Percentiles rank a stretch among this genome's conserved stretches.
These are phyloP conservation scores for Tricholoma sp. DNA, from an alignment of 768 basidiomycete species.

Conservation along the genomic window DNA sequence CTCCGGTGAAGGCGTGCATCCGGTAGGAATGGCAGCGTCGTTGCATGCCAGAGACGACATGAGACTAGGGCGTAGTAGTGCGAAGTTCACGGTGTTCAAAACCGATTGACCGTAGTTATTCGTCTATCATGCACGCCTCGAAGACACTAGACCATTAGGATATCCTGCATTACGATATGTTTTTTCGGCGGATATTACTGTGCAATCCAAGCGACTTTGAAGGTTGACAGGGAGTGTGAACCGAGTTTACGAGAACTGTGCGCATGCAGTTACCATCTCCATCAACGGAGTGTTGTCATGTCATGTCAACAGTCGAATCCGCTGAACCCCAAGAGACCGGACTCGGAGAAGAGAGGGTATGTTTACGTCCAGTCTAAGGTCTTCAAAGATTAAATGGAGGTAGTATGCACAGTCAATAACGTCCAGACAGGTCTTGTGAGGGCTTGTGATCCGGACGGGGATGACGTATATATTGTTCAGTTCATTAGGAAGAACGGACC, in stretches of 20 bases:
- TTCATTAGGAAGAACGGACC: background rate
- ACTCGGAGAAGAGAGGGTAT: background rate
- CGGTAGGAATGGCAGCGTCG: background rate
- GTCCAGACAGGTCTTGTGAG: background rate
- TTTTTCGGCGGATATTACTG: slow-evolving; percentile 8
- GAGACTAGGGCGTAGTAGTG: no score
- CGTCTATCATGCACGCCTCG: slow-evolving; percentile 11
- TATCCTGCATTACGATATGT: slow-evolving; percentile 1
- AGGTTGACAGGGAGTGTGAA: slow-evolving; percentile 6
- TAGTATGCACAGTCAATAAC: background rate
- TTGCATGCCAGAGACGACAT: no score
- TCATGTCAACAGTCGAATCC: slow-evolving; percentile 12
- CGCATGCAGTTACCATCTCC: slow-evolving; percentile 5
- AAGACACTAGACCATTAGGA: slow-evolving; percentile 5
- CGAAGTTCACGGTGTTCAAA: background rate
- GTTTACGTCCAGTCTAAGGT: background rate
- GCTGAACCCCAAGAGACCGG: background rate
- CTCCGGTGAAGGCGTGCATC: background rate
- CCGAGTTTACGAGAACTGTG: background rate
- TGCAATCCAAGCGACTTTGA: background rate
- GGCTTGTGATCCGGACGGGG: slow-evolving; percentile 5
- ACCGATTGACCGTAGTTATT: background rate
- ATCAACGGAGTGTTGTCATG: slow-evolving; percentile 15
- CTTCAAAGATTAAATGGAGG: background rate
- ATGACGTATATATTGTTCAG: background rate